Evolutionary conservation across 768 basidiomycete species (phyloP).

Genomic region (Lyophyllum semitale): DNA sequence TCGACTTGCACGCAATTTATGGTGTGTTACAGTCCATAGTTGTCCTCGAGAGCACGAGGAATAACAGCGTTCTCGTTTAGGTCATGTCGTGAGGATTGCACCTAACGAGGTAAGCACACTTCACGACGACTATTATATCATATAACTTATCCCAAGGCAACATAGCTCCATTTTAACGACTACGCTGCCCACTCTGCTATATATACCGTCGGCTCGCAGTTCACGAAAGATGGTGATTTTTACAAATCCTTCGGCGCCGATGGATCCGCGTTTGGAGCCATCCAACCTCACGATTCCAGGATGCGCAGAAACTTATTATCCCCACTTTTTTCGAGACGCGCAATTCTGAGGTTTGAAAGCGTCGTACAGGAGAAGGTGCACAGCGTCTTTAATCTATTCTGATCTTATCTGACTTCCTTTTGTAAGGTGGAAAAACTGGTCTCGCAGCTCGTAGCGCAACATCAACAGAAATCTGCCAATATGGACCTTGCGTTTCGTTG

Average conservation of each 20-base stretch:
- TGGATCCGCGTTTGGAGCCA: constrained; percentile 36
- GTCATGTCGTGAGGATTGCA: constrained; percentile 38
- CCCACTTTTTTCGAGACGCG: constrained; percentile 39
- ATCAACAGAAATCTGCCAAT: constrained; percentile 26
- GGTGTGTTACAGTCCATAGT: constrained; percentile 22
- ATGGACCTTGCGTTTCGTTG: constrained; percentile 44
- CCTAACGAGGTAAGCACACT: constrained; percentile 35
- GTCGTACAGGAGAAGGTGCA: constrained; percentile 31
- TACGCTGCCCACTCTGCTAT: constrained; percentile 33
- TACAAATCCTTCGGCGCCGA: constrained; percentile 39
- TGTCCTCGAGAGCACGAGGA: background rate
- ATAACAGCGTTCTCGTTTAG: constrained; percentile 17
- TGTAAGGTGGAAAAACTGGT: constrained; percentile 36
- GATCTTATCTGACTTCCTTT: background rate
- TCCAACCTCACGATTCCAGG: constrained; percentile 34
- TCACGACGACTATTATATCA: background rate
- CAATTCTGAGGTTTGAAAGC: constrained; percentile 36
- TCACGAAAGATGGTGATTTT: constrained; percentile 39
- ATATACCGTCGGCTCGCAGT: constrained; percentile 33
- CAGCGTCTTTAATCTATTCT: background rate
- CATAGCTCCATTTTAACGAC: constrained; percentile 40
- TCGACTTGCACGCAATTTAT: constrained; percentile 31
- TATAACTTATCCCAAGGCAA: background rate
- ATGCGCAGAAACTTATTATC: constrained; percentile 30
- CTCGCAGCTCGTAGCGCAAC: constrained; percentile 14